Base-by-base conservation (phyloP, 129 eudicot genomes). In the Artemisia tridentata region DNA sequence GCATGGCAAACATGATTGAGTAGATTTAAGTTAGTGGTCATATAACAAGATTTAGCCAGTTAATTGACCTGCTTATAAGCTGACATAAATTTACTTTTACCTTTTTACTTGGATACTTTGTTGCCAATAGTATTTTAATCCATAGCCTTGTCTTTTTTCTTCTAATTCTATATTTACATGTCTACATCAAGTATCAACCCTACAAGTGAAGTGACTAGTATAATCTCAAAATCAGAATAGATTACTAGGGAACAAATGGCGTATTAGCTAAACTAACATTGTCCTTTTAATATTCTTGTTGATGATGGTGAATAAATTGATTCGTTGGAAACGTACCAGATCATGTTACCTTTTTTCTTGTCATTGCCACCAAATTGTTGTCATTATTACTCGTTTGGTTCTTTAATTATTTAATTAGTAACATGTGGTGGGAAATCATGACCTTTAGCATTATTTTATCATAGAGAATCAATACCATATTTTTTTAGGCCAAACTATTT, bases 371-470 rank as follows among this genome's bases (percentile, higher is more conserved):
- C 65, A 78, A 68, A 74, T 50, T 43, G 58, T 64, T 68, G 80
- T 69, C 76, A 80, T 80, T 47, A 74, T 74, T 76, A 74, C 73
- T 69, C 63, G 63, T 68, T 80, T 63, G 54, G 57, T 12, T 63
- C 73, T 68, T 79, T 66, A 49, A 67, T 51, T 72, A 66, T 49
- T 74, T 66, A 61, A 82, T 18, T 60, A 46, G 59, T 29, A 78
- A 51, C 45, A 52, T 53, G 53, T 65, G 80, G 87, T 79, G 81
- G 81, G 66, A 79, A 79, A 73, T 63, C 76, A 66, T 79, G 75
- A 52, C 66, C 70, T 71, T 72, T 47, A 68, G 82, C 88, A 68
- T 75, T 55, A 72, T 71, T 53, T 48, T 54, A 31, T 46, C 41
- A 77, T 46, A 59, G 80, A 68, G 79, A 80, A 83, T 80, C 77